Base-by-base conservation (phyloP, 768 basidiomycete species). In the Solioccasus polychromus region DNA sequence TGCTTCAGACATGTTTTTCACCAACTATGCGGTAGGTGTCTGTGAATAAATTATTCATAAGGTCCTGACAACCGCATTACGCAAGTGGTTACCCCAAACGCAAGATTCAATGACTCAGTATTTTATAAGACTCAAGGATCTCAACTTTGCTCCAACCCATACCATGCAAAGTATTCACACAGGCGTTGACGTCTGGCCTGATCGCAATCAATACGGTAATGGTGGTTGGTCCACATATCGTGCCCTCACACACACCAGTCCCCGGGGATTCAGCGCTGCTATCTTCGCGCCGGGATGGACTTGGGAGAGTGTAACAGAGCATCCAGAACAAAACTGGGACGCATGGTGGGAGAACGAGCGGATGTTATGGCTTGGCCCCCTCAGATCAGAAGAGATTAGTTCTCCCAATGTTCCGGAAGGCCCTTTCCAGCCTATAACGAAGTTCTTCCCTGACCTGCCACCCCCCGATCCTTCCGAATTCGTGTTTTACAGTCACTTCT, bases 221-320 rank as follows among this genome's bases (percentile, higher is more conserved):
- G 82, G 88, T 4, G 86, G 87, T 4, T 82, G 85, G 47, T 79
- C 77, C 5, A 74, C 70, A 32, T 89, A 85, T 71, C 77, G 77
- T 53, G 84, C 89, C 14, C 63, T 89, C 37, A 65, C 73, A 6
- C 76, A 84, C 54, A 80, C 87, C 36, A 69, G 73, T 10, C 82
- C 80, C n/a, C 69, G 79, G 14, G 83, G 83, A 1, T 70, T 90
- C 8, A 88, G 88, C 53, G 79, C 80, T 10, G 90, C 89, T 1
- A 64, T 92, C 42, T 92, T 92, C 52, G 89, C 77, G 0, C 88
- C 77, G 31, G 90, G 76, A 8, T 92, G 89, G 88, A 85, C 86
- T 3, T 92, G 88, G 88, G 89, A 92, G 57, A 75, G 66, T 42
- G 75, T 77, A 42, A 77, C 86, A 51, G 76, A 81, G 48, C 72